Evolutionary conservation across 78 protist species (phyloP).

Genomic region (Dictyostelium brefeldianum): DNA sequence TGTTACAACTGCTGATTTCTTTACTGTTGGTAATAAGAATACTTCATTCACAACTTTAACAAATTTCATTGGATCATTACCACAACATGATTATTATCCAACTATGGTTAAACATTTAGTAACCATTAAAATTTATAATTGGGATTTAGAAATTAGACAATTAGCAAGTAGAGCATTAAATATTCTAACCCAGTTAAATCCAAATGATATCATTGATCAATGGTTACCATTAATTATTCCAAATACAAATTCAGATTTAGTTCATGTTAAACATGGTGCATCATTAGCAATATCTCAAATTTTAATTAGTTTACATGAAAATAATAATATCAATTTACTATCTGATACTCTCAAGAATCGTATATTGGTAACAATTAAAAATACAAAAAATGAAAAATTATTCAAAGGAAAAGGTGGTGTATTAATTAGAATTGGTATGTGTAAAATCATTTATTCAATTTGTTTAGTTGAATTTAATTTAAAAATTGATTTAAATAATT

Average conservation of each 20-base stretch:
- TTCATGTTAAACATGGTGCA: constrained; percentile 86
- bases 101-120: constrained; percentile 83
- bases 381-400: constrained; percentile 84
- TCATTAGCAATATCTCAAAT: constrained; percentile 77
- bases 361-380: constrained; percentile 61
- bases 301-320: constrained; percentile 34
- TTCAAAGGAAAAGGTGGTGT: constrained; percentile 94
- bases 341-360: not conserved
- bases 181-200: constrained; percentile 32
- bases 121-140: constrained; percentile 85
- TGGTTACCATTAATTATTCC: constrained; percentile 49
- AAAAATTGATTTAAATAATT: not conserved
- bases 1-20: constrained; percentile 93
- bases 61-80: constrained; percentile 67
- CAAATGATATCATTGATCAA: not conserved
- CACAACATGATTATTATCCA: constrained; percentile 59
- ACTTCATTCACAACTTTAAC: constrained; percentile 83
- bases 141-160: constrained; percentile 88
- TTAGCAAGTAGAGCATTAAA: constrained; percentile 86
- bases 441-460: constrained; percentile 82
- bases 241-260: constrained; percentile 48
- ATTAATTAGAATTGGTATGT: constrained; percentile 80
- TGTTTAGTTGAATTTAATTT: constrained; percentile 11
- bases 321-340: not conserved
- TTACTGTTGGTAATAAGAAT: constrained; percentile 85